Percentiles rank a stretch among this genome's conserved stretches.
phyloP scores from a whole-genome alignment of 306 rosid genomes.

The Prunus davidiana region DNA sequence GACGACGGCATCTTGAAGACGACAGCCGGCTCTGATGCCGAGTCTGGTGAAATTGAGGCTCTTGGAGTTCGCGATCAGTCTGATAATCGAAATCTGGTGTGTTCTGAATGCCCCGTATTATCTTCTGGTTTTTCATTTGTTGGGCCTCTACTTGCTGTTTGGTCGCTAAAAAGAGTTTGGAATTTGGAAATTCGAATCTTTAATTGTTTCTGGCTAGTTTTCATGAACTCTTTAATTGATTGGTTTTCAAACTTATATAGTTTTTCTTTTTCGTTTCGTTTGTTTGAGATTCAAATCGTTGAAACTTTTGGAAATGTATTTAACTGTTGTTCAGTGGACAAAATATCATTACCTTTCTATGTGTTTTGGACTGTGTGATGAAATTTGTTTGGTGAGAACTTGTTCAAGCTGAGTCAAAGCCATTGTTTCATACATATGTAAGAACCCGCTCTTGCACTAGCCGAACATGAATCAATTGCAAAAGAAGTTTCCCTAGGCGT shows the following conservation, averaged over 20 bases:
- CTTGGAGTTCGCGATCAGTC: constrained; percentile 36
- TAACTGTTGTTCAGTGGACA: constrained; percentile 37
- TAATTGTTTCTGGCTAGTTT: neutral
- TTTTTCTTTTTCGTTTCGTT: neutral
- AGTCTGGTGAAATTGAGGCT: constrained; percentile 50
- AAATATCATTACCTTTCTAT: constrained; percentile 25
- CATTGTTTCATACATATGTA: constrained; percentile 76
- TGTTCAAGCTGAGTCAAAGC: constrained; percentile 70
- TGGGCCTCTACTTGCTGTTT: constrained; percentile 36
- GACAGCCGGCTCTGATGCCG: constrained; percentile 40
- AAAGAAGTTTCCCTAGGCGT: constrained; percentile 97
- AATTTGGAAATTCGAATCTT: constrained; percentile 3
- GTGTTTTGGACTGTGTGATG: constrained; percentile 36
- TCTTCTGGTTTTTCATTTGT: neutral
- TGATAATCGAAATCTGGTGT: constrained; percentile 57
- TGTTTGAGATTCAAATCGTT: neutral
- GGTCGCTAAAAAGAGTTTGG: constrained; percentile 41
- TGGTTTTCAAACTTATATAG: neutral
- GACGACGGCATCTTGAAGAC: constrained; percentile 35
- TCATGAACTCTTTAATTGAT: neutral
- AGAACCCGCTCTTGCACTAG: constrained; percentile 83
- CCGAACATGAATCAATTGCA: constrained; percentile 78
- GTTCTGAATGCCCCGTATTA: constrained; percentile 22
- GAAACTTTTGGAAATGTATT: constrained; percentile 3
- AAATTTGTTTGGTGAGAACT: constrained; percentile 51